Percentiles rank a stretch among this genome's conserved stretches.
Evolutionary conservation across 2,329 filamentous ascomycete genomes (phyloP).

Genomic region (Graphilbum sp.): DNA sequence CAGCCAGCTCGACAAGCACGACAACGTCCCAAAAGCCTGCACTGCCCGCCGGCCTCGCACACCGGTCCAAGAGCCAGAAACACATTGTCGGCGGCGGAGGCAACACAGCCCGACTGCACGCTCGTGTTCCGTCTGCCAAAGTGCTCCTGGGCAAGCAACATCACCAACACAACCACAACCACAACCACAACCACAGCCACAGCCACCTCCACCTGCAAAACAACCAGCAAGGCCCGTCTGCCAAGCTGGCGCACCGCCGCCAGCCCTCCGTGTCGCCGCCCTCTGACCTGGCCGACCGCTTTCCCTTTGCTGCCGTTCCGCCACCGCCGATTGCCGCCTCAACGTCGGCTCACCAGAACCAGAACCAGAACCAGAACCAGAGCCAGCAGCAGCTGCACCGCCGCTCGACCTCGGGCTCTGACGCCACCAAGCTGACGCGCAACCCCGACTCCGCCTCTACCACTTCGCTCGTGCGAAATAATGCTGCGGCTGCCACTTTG

Average conservation of each 20-base stretch:
- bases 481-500: slow-evolving; percentile 34
- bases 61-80: slow-evolving; percentile 21
- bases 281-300: slow-evolving; percentile 16
- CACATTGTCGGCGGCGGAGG: slow-evolving; percentile 25
- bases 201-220: slow-evolving; percentile 8
- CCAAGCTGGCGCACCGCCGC: slow-evolving; percentile 21
- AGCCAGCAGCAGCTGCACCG: slow-evolving; percentile 14
- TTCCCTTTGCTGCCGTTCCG: slow-evolving; percentile 6
- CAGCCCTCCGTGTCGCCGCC: slow-evolving; percentile 26
- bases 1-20: background rate
- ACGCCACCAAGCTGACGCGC: slow-evolving; percentile 26
- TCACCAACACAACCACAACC: slow-evolving; percentile 5
- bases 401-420: slow-evolving; percentile 18
- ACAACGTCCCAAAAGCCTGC: background rate
- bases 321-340: background rate
- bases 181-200: slow-evolving; percentile 11
- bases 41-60: slow-evolving; percentile 15
- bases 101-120: slow-evolving; percentile 27
- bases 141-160: slow-evolving; percentile 20
- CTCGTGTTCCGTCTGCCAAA: slow-evolving; percentile 35
- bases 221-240: slow-evolving; percentile 5
- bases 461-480: slow-evolving; percentile 35
- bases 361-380: background rate
- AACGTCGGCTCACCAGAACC: background rate
- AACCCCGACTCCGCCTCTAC: slow-evolving; percentile 25